Evolutionary conservation across 495 filamentous ascomycete species (phyloP).

Genomic region (Xylaria scruposa): DNA sequence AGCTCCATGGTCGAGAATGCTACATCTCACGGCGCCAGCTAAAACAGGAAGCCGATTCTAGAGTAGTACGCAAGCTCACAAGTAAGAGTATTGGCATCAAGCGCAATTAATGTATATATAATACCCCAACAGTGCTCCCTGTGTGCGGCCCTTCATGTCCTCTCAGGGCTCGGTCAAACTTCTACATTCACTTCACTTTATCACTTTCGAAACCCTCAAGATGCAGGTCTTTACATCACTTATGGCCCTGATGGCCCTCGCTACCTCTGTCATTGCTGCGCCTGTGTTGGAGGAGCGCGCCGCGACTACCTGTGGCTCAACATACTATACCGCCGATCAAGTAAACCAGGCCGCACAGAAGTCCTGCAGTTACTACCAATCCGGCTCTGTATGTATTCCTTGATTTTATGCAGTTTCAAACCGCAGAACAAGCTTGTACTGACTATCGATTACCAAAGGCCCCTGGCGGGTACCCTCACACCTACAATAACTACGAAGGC

Average conservation of each 20-base stretch:
- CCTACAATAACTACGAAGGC: conserved; percentile 71
- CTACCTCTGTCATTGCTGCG: conserved; percentile 29
- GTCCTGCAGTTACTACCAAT: conserved; percentile 46
- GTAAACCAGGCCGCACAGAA: conserved; percentile 40
- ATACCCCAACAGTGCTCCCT: not conserved
- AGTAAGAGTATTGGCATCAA: not conserved
- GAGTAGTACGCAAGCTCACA: conserved; percentile 1
- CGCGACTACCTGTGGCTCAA: conserved; percentile 51
- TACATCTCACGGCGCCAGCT: conserved; percentile 20
- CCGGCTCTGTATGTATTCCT: conserved; percentile 37
- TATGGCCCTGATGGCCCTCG: conserved; percentile 35
- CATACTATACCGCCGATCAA: conserved; percentile 55
- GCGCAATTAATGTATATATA: conserved; percentile 11
- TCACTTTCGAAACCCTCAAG: not conserved
- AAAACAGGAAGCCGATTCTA: conserved; percentile 2
- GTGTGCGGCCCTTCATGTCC: no score
- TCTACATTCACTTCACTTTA: not conserved
- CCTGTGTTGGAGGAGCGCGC: conserved; percentile 38
- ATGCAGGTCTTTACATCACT: conserved; percentile 34
- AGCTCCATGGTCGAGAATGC: conserved; percentile 7
- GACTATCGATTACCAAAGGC: conserved; percentile 28
- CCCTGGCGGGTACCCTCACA: conserved; percentile 63
- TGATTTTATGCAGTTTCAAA: not conserved
- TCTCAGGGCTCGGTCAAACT: not conserved
- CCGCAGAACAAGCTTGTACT: not conserved